Conservation (phyloP, 2,329 filamentous ascomycete genomes). For the Claviceps purpurea region DNA sequence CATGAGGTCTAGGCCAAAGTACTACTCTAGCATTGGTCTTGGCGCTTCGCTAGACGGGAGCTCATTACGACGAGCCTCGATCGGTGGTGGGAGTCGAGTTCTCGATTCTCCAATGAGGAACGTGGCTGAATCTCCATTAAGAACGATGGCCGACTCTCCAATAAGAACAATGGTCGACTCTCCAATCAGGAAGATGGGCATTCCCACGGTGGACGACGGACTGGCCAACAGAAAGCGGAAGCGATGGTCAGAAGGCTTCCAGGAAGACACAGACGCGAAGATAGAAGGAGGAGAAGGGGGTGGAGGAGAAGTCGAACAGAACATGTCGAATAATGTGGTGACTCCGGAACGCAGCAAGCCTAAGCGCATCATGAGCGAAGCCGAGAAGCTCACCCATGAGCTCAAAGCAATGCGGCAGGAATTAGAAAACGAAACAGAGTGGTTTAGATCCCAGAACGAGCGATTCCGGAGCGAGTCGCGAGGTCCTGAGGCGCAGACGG, state of each 20-base stretch:
- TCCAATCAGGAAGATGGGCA: conserved; percentile 1
- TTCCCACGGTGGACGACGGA: conserved; percentile 1
- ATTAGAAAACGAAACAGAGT: conserved; percentile 32
- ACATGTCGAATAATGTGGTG: neutral
- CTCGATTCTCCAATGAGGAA: neutral
- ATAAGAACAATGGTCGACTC: neutral
- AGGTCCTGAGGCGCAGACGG: conserved; percentile 12
- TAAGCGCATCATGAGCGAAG: conserved; percentile 30
- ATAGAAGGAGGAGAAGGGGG: neutral
- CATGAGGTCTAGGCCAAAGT: conserved; percentile 12
- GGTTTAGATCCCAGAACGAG: conserved; percentile 33
- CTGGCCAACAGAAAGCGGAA: conserved; percentile 19
- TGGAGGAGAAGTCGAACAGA: neutral
- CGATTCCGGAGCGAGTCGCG: conserved; percentile 24
- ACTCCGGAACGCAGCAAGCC: conserved; percentile 15
- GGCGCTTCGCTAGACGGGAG: neutral
- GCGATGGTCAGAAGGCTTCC: conserved; percentile 12
- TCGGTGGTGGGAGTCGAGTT: neutral
- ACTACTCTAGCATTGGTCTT: conserved; percentile 1
- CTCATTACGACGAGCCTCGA: conserved; percentile 2
- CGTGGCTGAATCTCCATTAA: no score
- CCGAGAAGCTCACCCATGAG: conserved; percentile 25
- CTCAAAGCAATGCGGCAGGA: conserved; percentile 29
- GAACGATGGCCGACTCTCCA: no score
- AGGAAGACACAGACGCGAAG: conserved; percentile 15